A percentile compares a stretch with the other conserved stretches of the same genome.
These are phyloP conservation scores for Fraxinus floribunda DNA, from an alignment of 305 asterid genomes.

Conservation along the genomic window DNA sequence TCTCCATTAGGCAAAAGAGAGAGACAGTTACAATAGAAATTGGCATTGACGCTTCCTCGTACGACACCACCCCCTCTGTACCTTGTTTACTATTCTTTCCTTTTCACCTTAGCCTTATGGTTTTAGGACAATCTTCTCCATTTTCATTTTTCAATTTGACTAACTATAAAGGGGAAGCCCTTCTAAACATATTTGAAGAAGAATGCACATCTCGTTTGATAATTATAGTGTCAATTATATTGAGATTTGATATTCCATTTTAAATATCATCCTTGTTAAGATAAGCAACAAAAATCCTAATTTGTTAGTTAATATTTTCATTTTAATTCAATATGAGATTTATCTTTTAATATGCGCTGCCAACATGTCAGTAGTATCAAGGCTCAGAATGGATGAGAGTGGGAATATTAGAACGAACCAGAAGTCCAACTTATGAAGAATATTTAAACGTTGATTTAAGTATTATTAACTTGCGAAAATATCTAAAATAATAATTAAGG, in stretches of 20 bases:
- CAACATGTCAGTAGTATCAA: background rate
- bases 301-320: background rate
- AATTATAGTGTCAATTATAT: too few species aligned
- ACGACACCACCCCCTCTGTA: constrained; percentile 24
- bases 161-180: background rate
- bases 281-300: background rate
- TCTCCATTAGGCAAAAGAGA: constrained; percentile 51
- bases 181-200: too few species aligned
- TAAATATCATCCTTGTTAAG: background rate
- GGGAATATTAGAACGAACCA: too few species aligned
- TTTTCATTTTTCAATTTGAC: background rate
- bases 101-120: constrained; percentile 2
- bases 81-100: constrained; percentile 16
- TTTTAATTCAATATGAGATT: background rate
- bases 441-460: too few species aligned
- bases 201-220: too few species aligned
- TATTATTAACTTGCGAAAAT: too few species aligned
- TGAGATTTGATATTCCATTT: background rate
- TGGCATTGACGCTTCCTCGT: constrained; percentile 82
- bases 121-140: background rate
- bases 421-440: background rate
- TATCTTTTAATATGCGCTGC: background rate
- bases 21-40: constrained; percentile 36
- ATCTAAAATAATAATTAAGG: background rate
- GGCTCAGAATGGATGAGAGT: background rate